Evolutionary conservation across 495 filamentous ascomycete genomes (phyloP), one percentile per base, ranked within the genome.

Genomic region (Margaritispora aquatica): DNA sequence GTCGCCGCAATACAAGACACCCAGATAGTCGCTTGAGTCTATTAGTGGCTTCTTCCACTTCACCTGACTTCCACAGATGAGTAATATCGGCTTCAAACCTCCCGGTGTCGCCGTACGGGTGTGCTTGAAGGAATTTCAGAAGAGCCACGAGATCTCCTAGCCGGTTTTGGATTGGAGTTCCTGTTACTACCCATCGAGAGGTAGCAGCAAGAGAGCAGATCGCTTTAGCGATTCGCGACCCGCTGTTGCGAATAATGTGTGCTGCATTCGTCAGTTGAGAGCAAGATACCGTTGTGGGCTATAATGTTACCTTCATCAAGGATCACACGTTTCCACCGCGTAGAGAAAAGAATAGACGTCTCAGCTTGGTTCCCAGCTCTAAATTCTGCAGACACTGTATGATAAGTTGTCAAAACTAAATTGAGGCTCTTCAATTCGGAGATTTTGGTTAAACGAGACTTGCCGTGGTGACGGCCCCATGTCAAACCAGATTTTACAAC

Each of bases 281-380:
- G 29, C 22, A 48, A 23, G 21, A 8, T 5, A n/a, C 17, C 7
- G 17, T 7, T n/a, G 19, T n/a, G 4, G 44, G 17, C 24, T 23
- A 10, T 21, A 20, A 23, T 4, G 21, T 22, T 58, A 76, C 77
- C 77, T 74, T 80, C 77, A 57, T 80, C 77, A 17, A 80, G 54
- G 7, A 80, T 65, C 17, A 80, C 61, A 7, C 77, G 61, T 13
- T 54, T 65, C 77, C 75, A 78, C 1, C 34, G 60, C 8, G 58
- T 55, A 1, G 64, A 66, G 57, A 75, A 74, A 1, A 72, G 46
- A 1, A 61, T 15, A 0, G 63, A 65, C 8, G 27, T 55, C 26
- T 47, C 17, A 0, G 56, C 13, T 3, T 38, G 31, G 17, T 46
- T 61, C 20, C 55, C 57, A 17, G 26, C 58, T 31, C 54, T 66